Evolutionary conservation across 164 flowering plant genomes (phyloP).

Genomic region (Piper betle): DNA sequence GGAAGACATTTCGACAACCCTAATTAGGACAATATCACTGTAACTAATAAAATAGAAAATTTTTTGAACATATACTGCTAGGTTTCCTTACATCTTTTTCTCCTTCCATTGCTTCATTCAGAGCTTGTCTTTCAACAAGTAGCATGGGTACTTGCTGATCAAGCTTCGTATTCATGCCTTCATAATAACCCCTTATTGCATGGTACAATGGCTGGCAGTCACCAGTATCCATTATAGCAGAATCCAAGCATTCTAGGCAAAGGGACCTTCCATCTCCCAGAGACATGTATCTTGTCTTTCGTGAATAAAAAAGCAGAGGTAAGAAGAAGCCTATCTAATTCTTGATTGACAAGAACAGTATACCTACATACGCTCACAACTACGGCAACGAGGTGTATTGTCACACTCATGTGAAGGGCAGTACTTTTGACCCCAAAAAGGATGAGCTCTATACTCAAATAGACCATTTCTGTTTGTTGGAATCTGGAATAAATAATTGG

Average conservation of each 20-base stretch:
- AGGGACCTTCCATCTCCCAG: constrained; percentile 80
- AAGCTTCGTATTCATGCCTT: constrained; percentile 91
- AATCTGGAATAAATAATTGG: constrained; percentile 36
- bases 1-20: neutral
- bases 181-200: constrained; percentile 75
- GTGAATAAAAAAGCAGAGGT: constrained; percentile 25
- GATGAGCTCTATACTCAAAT: constrained; percentile 91
- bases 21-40: neutral
- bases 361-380: constrained; percentile 97
- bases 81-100: constrained; percentile 61
- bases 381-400: constrained; percentile 75
- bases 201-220: constrained; percentile 88
- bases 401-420: constrained; percentile 94
- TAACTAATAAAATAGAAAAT: neutral
- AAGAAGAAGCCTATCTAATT: neutral
- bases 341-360: neutral
- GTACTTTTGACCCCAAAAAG: constrained; percentile 88
- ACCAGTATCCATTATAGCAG: constrained; percentile 94
- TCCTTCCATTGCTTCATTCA: constrained; percentile 88
- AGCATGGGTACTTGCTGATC: constrained; percentile 93
- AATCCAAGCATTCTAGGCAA: constrained; percentile 91
- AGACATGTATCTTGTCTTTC: constrained; percentile 50
- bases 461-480: constrained; percentile 85
- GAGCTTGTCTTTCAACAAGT: constrained; percentile 86
- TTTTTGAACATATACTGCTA: neutral